Conservation (phyloP, 495 filamentous ascomycete species). For the Talaromyces trachyspermus region DNA sequence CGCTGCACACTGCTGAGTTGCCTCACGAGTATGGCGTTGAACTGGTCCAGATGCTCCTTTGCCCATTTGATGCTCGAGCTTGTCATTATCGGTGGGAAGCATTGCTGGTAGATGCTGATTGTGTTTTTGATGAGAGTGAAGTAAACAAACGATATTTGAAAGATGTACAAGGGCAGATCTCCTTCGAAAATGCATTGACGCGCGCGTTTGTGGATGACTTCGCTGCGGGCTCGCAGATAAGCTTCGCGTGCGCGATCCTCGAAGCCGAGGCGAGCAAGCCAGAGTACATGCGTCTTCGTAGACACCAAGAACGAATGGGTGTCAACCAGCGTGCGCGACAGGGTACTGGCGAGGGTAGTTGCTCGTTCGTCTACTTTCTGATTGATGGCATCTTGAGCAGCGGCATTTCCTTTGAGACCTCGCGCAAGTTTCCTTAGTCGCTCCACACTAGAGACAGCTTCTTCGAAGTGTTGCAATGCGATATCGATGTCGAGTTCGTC, state of each 20-base stretch:
- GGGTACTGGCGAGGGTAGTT: conserved; percentile 61
- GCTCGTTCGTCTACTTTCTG: conserved; percentile 86
- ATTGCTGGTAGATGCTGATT: conserved; percentile 76
- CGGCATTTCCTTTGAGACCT: conserved; percentile 71
- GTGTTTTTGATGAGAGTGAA: conserved; percentile 92
- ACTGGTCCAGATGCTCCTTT: conserved; percentile 82
- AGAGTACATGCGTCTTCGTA: conserved; percentile 67
- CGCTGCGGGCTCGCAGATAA: conserved; percentile 70
- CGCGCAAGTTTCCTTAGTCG: conserved; percentile 70
- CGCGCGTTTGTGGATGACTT: conserved; percentile 69
- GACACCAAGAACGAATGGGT: conserved; percentile 62
- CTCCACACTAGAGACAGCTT: conserved; percentile 73
- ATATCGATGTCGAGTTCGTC: conserved; percentile 96
- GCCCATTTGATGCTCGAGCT: conserved; percentile 95
- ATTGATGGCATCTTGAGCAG: conserved; percentile 82
- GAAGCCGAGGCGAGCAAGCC: conserved; percentile 79
- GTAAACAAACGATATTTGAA: conserved; percentile 91
- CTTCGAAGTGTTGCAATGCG: conserved; percentile 82
- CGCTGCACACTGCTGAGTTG: conserved; percentile 77
- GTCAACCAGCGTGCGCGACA: conserved; percentile 67
- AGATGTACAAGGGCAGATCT: conserved; percentile 84
- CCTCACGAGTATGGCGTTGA: conserved; percentile 72
- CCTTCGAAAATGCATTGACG: conserved; percentile 93
- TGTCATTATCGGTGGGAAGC: conserved; percentile 79
- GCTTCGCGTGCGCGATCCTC: conserved; percentile 83